Evolutionary conservation across 129 eudicot species (phyloP), one percentile per base, ranked within the genome.

Genomic region (Flaveria linearis): DNA sequence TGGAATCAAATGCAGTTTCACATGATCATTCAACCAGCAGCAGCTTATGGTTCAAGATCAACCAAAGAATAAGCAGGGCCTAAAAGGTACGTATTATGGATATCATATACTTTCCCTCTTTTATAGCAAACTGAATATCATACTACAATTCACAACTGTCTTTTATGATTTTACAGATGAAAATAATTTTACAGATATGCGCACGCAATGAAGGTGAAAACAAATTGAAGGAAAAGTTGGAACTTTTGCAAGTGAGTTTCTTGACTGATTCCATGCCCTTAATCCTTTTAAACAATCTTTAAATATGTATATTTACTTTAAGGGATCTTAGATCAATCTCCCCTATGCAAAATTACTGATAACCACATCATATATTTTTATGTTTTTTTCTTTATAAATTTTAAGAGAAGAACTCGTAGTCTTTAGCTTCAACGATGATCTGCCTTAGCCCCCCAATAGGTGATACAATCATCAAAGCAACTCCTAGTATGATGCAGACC

Each of bases 401-500:
- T 55, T 56, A 90, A 46, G 87, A 83, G 80, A 80, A 91, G 89
- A 91, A 91, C 18, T 82, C 15, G 20, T 88, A 91, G 81, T 16
- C 45, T 75, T 88, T 91, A 73, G 97, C 91, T 74, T 88, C 81
- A 17, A 88, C 13, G 18, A 91, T 85, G 71, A 91, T 91, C 87
- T 69, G 84, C 80, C 97, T 84, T 80, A 88, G 77, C 47, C 85
- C 97, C 64, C 93, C 97, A 62, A 91, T 91, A 15, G 97, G 97
- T 61, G 93, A 83, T 80, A 88, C 52, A 69, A 91, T 55, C 89
- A 84, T 91, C 80, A 91, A 72, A 16, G 77, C 49, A 16, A 88
- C 76, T 5, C 97, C 97, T 5, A 91, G 33, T 14, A 88, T 39
- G 73, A 91, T 91, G 79, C 97, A 91, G 23, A 88, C 65, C 96